Base-by-base conservation (phyloP, 768 basidiomycete genomes). In the Glaciozyma antarctica region DNA sequence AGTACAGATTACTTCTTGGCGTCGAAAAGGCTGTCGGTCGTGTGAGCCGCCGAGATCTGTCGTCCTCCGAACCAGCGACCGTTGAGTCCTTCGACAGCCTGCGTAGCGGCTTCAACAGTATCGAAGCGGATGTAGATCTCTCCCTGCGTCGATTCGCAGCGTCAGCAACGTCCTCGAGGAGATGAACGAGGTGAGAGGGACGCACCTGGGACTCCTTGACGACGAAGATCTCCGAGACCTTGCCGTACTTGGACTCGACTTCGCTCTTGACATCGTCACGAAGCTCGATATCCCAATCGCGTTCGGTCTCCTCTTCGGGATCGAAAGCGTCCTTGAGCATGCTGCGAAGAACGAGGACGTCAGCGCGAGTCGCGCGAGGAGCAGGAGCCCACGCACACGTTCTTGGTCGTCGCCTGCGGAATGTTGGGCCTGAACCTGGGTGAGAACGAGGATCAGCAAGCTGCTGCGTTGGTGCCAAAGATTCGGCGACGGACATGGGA, bases 121-220 rank as follows among this genome's bases (percentile, higher is more conserved):
- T 84, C 83, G 73, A 98, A 97, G 78, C 94, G 90, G 76, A 98
- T 81, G 77, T 95, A 98, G 57, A 99, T 95, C 78, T 99, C 92
- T 73, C 95, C 94, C 90, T 97, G 73, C 10, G 9, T 1, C 26
- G 15, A 24, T 17, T 32, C 28, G 28, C 2, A 32, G n/a, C 22
- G n/a, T 58, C 26, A 43, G 53, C 53, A 4, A 32, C 32, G 26
- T 16, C 9, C 7, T n/a, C 22, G 47, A 5, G 22, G 22, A 21
- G n/a, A 2, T 32, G 32, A 5, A 32, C 32, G 49, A 34, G 55
- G 57, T 57, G 19, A 48, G 34, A 30, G 15, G 47, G 66, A 26
- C 83, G 64, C 64, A 93, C 94, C 81, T 92, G 86, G 47, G 90
- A 88, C 49, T 98, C 91, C 78, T 84, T 93, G 75, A 93, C 90